Base-by-base conservation (phyloP, 257 asterid genomes). In the Fraxinus americana region DNA sequence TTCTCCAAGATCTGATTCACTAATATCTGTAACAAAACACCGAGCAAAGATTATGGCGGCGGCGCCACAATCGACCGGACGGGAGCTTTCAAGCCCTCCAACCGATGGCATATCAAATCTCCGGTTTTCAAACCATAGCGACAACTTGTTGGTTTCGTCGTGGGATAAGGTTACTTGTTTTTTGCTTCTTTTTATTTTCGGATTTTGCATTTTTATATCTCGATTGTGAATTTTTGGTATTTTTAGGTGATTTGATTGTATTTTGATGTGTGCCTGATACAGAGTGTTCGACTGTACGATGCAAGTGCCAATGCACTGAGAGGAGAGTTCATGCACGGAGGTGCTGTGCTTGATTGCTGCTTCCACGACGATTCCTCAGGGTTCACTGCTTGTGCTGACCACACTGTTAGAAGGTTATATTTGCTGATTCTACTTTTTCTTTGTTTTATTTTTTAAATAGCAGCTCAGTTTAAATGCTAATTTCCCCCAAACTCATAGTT, bases 351-450 rank as follows among this genome's bases (percentile, higher is more conserved):
- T 0, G 98, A 94, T 81, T 94, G 98, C 71, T 94, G 98, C 82
- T 94, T 94, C 88, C 97, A 92, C 23, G 98, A 92, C 5, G 98
- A 94, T 80, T 82, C 97, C 5, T 94, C 98, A 0, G 99, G 99
- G 11, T 95, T 95, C 80, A 91, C 90, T 82, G 99, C 97, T 77
- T 82, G 88, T 84, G 90, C 87, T 32, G 99, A 95, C 73, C 82
- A 88, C 79, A 87, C 96, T 9, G 99, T 95, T 6, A 83, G 97
- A 86, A 91, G 98, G 98, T 91, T 32, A 72, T 61, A 25, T 19
- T 63, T 9, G 69, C 12, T 27, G 14, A 10, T 25, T 1, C 12
- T 10, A 25, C 10, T 23, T 23, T n/a, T 1, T n/a, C 3, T 63
- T 63, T 63, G 36, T 10, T 23, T 63, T 23, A 23, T 27, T 27